Conservation (phyloP, 2,329 filamentous ascomycete species). For the Penicillium sp. region DNA sequence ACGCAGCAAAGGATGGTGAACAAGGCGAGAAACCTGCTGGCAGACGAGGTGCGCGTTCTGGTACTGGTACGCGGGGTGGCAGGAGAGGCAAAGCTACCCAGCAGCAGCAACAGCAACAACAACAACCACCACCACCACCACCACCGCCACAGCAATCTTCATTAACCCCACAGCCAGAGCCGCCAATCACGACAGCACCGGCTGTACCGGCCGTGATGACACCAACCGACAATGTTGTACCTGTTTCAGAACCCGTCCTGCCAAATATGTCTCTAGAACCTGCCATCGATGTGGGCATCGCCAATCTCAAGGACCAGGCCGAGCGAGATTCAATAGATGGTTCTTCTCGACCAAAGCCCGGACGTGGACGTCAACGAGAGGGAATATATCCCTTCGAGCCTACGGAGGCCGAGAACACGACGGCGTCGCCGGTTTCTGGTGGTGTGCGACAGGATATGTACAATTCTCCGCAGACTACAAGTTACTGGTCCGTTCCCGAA, state of each 20-base stretch:
- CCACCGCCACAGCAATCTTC: constrained; percentile 19
- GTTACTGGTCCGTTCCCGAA: constrained; percentile 59
- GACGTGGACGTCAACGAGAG: constrained; percentile 39
- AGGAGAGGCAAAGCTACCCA: constrained; percentile 41
- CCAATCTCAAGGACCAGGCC: constrained; percentile 33
- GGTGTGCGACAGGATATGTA: constrained; percentile 38
- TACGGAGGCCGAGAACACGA: constrained; percentile 33
- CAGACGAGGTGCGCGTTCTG: constrained; percentile 40
- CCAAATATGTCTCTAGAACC: constrained; percentile 26
- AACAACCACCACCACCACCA: neutral
- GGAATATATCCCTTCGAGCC: constrained; percentile 43
- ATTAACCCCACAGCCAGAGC: constrained; percentile 19
- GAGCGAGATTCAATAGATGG: constrained; percentile 32
- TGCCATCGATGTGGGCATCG: constrained; percentile 23
- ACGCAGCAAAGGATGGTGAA: constrained; percentile 41
- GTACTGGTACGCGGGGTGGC: constrained; percentile 40
- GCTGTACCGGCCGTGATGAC: constrained; percentile 18
- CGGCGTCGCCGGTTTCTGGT: constrained; percentile 16
- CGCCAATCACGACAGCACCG: constrained; percentile 31
- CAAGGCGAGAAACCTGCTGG: constrained; percentile 39
- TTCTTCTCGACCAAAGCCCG: constrained; percentile 32
- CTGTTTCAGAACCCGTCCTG: constrained; percentile 34
- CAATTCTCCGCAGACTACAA: constrained; percentile 50
- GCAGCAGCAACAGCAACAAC: constrained; percentile 30
- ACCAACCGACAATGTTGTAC: constrained; percentile 24